phyloP scores from a whole-genome alignment of 1,139 yeast species.

The Pichia sp. region DNA sequence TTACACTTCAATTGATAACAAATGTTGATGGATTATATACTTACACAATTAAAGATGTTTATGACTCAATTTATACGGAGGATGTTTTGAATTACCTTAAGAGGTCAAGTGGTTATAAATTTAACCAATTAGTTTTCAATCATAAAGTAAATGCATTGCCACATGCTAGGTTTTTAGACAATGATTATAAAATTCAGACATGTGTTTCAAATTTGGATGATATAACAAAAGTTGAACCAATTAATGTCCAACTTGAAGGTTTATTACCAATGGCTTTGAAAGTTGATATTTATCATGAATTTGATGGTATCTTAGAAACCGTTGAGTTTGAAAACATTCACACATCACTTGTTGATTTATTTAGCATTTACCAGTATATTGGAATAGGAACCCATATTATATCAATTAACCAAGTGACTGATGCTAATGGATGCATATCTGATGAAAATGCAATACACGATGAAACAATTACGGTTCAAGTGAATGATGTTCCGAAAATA shows the following conservation, averaged over 20 bases:
- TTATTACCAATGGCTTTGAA: slow-evolving; percentile 48
- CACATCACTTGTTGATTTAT: slow-evolving; percentile 19
- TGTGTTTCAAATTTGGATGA: slow-evolving; percentile 48
- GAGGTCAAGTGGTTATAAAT: slow-evolving; percentile 24
- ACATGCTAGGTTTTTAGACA: slow-evolving; percentile 31
- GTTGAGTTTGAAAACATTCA: slow-evolving; percentile 19
- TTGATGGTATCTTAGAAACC: slow-evolving; percentile 20
- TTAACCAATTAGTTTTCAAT: slow-evolving; percentile 39
- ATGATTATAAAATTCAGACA: slow-evolving; percentile 33
- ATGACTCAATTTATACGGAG: slow-evolving; percentile 60
- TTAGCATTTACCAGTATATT: slow-evolving; percentile 25
- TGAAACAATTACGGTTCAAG: slow-evolving; percentile 36
- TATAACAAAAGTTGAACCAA: slow-evolving; percentile 37
- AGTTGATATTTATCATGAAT: slow-evolving; percentile 25
- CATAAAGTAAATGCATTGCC: slow-evolving; percentile 66
- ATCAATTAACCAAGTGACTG: slow-evolving; percentile 51
- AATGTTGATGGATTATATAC: slow-evolving; percentile 49
- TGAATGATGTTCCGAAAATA: slow-evolving; percentile 71
- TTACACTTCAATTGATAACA: slow-evolving; percentile 31
- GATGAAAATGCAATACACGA: slow-evolving; percentile 32
- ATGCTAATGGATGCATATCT: slow-evolving; percentile 63
- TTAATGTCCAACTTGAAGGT: slow-evolving; percentile 54
- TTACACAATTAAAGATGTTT: slow-evolving; percentile 56
- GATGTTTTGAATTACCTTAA: slow-evolving; percentile 33
- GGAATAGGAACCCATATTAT: slow-evolving; percentile 52